These are phyloP conservation scores for Setaria viridis DNA, from an alignment of 202 grass and related monocot species.

Conservation along the genomic window DNA sequence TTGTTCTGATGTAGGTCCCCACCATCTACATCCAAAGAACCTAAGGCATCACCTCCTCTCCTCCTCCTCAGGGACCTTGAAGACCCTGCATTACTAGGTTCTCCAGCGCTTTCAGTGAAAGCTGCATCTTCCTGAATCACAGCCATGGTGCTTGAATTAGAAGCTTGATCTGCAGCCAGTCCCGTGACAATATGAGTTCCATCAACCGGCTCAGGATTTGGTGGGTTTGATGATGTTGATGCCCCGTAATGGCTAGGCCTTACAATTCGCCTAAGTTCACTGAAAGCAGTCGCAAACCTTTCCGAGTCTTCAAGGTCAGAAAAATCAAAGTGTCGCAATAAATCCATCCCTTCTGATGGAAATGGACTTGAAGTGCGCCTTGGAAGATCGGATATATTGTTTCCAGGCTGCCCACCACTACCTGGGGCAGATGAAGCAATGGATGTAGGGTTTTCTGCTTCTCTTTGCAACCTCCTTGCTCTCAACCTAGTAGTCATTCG, in stretches of 20 bases:
- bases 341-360: slow-evolving; percentile 74
- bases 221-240: slow-evolving; percentile 53
- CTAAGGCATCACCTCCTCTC: slow-evolving; percentile 56
- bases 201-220: slow-evolving; percentile 49
- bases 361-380: slow-evolving; percentile 63
- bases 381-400: slow-evolving; percentile 45
- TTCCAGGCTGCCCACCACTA: slow-evolving; percentile 40
- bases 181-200: slow-evolving; percentile 48
- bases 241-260: slow-evolving; percentile 55
- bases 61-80: slow-evolving; percentile 82
- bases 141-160: slow-evolving; percentile 98
- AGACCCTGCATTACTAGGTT: slow-evolving; percentile 85
- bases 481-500: slow-evolving; percentile 76
- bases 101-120: slow-evolving; percentile 60
- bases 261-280: slow-evolving; percentile 68
- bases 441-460: slow-evolving; percentile 46
- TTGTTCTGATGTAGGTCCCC: slow-evolving; percentile 68
- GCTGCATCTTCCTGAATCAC: slow-evolving; percentile 88
- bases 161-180: slow-evolving; percentile 77
- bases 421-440: slow-evolving; percentile 43
- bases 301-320: slow-evolving; percentile 66
- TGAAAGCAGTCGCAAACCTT: slow-evolving; percentile 70
- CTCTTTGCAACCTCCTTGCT: slow-evolving; percentile 80
- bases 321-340: slow-evolving; percentile 71
- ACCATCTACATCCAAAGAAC: slow-evolving; percentile 86